Evolutionary conservation across 371 early-diverging fungal genomes (phyloP), one percentile per base, ranked within the genome.

Genomic region (Catenaria anguillulae): DNA sequence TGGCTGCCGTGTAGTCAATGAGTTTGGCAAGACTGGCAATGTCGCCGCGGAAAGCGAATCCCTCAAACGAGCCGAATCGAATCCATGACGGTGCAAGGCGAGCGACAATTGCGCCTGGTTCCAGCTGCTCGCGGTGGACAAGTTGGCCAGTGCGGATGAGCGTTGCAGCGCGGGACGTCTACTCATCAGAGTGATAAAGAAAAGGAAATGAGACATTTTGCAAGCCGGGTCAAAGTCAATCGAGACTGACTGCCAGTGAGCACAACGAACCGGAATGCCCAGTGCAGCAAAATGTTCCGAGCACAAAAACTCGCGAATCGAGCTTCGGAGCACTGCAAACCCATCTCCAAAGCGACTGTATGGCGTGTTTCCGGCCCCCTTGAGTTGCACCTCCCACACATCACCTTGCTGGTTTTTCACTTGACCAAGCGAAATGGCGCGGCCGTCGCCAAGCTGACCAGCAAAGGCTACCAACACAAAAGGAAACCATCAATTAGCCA

Each of bases 311-410:
- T 94, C 94, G 52, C 93, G 80, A 26, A 90, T 79, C 35, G 85
- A 84, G 4, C 86, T 86, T 8, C 91, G 71, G 26, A 92, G 68
- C 19, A 88, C 88, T 0, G 92, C 90, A 65, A 80, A 84, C 0
- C 93, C 95, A 71, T 94, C 94, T 5, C 83, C 91, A 61, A 86
- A 83, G 24, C 94, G 77, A 35, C 91, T 87, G 67, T 84, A 92
- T 0, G 90, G 89, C 13, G 95, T 92, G 54, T 79, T 74, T 13
- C 94, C 94, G 3, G 85, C 81, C 23, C 88, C 81, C 67, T 91
- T 94, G 21, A 92, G 75, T 66, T 92, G 90, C 34, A 92, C 24
- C 63, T 92, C 92, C 83, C 83, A 88, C 0, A 73, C 55, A n/a
- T 73, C 68, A 10, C 76, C 75, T 31, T 67, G 65, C 2, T 52